A percentile compares a stretch with the other conserved stretches of the same genome.
These are phyloP conservation scores for Cryptosporidium meleagridis DNA, from an alignment of 169 alveolate species.

Conservation along the genomic window DNA sequence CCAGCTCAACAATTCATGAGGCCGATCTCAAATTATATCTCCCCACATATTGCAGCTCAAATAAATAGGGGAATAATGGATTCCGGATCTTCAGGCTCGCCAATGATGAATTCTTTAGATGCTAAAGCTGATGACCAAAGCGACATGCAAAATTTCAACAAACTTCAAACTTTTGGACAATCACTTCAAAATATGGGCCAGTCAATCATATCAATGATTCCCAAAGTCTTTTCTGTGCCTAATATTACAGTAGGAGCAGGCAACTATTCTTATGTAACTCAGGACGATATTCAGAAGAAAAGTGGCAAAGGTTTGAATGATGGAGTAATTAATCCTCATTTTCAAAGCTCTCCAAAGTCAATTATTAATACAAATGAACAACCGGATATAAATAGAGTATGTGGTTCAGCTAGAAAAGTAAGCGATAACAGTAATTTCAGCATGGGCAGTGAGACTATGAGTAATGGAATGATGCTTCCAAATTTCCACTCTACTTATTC, in stretches of 20 bases:
- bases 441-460: not conserved
- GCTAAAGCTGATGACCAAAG: not conserved
- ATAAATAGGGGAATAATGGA: not conserved
- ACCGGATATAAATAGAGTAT: not conserved
- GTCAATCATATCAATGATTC: constrained; percentile 65
- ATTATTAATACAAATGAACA: constrained; percentile 14
- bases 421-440: not conserved
- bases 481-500: constrained; percentile 72
- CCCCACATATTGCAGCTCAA: constrained; percentile 18
- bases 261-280: constrained; percentile 35
- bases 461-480: constrained; percentile 33
- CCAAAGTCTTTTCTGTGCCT: constrained; percentile 69
- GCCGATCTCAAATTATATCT: not conserved
- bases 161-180: constrained; percentile 43
- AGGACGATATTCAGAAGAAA: not conserved
- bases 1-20: not conserved
- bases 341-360: constrained; percentile 1
- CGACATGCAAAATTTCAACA: not conserved
- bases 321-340: not conserved
- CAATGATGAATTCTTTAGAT: not conserved
- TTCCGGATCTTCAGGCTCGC: not conserved
- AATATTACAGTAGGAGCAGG: constrained; percentile 52
- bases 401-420: not conserved
- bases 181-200: constrained; percentile 65
- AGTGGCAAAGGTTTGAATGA: not conserved